Evolutionary conservation across 495 filamentous ascomycete species (phyloP), one percentile per base, ranked within the genome.

Genomic region (Venustampulla echinocandica): DNA sequence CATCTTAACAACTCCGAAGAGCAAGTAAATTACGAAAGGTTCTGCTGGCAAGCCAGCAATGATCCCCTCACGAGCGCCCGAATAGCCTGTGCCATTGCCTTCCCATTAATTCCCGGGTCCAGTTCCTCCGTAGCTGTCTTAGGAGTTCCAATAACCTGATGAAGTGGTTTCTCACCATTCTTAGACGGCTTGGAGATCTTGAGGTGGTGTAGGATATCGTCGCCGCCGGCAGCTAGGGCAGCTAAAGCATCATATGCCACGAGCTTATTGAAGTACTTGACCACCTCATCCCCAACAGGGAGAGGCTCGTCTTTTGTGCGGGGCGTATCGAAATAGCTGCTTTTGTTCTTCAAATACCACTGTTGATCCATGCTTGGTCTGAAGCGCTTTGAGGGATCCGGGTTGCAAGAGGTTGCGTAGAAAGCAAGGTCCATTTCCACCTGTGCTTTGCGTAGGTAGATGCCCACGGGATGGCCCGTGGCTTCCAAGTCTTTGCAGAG

Each of bases 221-320:
- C 37, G 9, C 53, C 49, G 11, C 41, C 37, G 9, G 53, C 25
- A 1, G 53, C 56, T 18, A 59, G 17, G 4, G 56, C 56, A 4
- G 56, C 56, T 2, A 55, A 39, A 2, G 50, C 53, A 21, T 59
- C 56, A 30, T 59, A 59, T 3, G 47, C 53, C 3, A 50, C 32
- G 19, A 59, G 33, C 18, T 44, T 44, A 6, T 27, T 48, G 18
- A 56, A 45, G 18, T 35, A 55, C 2, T 46, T 45, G 5, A 53
- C 19, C n/a, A 59, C 32, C 10, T 47, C 43, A 2, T 53, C 38
- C 4, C 42, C 52, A 13, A 37, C n/a, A 10, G 50, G 56, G 15
- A 21, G 42, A 5, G 42, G 42, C 14, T 55, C 51, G 21, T 52
- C 47, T 17, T 36, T 37, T 20, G 49, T 28, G 10, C 46, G 46